These are phyloP conservation scores for Cyclocybe aegerita DNA, from an alignment of 768 basidiomycete genomes.

Conservation along the genomic window DNA sequence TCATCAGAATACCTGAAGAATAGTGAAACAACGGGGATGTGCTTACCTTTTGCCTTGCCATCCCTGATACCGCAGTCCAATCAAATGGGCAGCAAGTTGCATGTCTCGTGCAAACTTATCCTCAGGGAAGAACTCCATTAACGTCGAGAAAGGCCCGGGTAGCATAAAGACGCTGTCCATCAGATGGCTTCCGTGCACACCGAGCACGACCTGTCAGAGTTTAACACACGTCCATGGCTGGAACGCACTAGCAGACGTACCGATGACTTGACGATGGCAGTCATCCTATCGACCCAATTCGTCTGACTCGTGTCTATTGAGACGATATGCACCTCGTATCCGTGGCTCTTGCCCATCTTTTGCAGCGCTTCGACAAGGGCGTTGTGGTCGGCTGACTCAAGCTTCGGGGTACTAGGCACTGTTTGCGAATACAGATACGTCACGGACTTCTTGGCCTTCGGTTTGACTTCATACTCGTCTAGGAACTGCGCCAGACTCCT, in stretches of 20 bases:
- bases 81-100: slow-evolving; percentile 51
- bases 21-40: not conserved
- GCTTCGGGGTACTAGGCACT: slow-evolving; percentile 45
- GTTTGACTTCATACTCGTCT: slow-evolving; percentile 25
- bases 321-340: slow-evolving; percentile 57
- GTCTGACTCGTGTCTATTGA: slow-evolving; percentile 46
- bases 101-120: slow-evolving; percentile 65
- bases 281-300: slow-evolving; percentile 62
- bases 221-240: slow-evolving; percentile 6
- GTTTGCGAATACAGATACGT: slow-evolving; percentile 48
- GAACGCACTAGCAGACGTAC: slow-evolving; percentile 37
- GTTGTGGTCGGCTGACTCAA: slow-evolving; percentile 57
- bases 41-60: slow-evolving; percentile 48
- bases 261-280: slow-evolving; percentile 64
- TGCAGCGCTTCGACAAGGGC: slow-evolving; percentile 58
- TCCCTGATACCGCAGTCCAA: slow-evolving; percentile 58
- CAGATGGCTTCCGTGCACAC: slow-evolving; percentile 59
- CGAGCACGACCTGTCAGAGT: slow-evolving; percentile 51
- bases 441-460: slow-evolving; percentile 33
- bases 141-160: slow-evolving; percentile 53
- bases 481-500: slow-evolving; percentile 43
- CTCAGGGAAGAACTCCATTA: slow-evolving; percentile 77
- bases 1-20: slow-evolving; percentile 18
- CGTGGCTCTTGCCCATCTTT: slow-evolving; percentile 47
- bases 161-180: slow-evolving; percentile 74